Conservation (phyloP, 179 eudicot species). For the Beta corolliflora region DNA sequence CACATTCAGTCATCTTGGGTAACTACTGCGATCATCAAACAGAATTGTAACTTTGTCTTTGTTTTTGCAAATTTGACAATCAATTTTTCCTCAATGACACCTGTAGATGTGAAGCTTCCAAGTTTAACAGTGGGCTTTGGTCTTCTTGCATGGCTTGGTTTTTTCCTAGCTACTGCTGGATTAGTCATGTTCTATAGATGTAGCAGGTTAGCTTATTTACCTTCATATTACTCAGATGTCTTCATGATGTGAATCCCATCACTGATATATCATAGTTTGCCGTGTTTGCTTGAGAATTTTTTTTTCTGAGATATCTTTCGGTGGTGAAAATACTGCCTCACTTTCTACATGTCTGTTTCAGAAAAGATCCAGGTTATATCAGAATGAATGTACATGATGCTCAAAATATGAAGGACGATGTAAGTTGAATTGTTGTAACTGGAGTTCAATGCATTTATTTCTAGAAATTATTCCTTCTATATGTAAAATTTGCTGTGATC, state of each 20-base stretch:
- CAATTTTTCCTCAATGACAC: slow-evolving; percentile 5
- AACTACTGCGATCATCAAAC: slow-evolving; percentile 21
- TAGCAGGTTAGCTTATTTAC: slow-evolving; percentile 65
- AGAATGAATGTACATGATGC: slow-evolving; percentile 76
- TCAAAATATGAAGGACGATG: slow-evolving; percentile 89
- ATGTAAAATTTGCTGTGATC: slow-evolving; percentile 2
- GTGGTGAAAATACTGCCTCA: background rate
- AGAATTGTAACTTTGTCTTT: background rate
- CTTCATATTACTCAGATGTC: background rate
- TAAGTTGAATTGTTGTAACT: slow-evolving; percentile 43
- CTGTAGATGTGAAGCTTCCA: slow-evolving; percentile 69
- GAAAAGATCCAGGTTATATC: slow-evolving; percentile 98
- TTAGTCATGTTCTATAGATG: slow-evolving; percentile 77
- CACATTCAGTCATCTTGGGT: slow-evolving; percentile 84
- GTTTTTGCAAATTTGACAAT: slow-evolving; percentile 13
- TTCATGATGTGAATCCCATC: slow-evolving; percentile 9
- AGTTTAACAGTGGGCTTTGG: slow-evolving; percentile 76
- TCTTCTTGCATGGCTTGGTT: slow-evolving; percentile 88
- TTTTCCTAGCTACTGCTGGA: slow-evolving; percentile 72
- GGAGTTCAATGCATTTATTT: background rate
- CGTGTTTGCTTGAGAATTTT: background rate
- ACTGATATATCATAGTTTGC: slow-evolving; percentile 6
- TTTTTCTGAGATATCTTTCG: background rate
- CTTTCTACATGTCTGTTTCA: slow-evolving; percentile 37
- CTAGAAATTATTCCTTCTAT: background rate